Conservation (phyloP, 768 basidiomycete genomes). For the Podaxis sp. region DNA sequence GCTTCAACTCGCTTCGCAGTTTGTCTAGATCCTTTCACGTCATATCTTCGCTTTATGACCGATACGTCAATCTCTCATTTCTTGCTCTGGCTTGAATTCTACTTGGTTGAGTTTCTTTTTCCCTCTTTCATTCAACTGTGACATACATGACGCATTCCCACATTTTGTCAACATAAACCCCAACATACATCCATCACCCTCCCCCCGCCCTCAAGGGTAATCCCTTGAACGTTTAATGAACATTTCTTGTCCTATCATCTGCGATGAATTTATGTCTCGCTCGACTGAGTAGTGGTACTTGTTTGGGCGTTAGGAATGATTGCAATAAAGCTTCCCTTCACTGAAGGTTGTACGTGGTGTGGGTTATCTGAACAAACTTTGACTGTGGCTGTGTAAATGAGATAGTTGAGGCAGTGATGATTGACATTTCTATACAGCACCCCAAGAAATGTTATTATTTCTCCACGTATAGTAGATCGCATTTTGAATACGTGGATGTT, state of each 20-base stretch:
- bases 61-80: not conserved
- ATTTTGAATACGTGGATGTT: too few relatives aligned
- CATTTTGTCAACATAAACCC: not conserved
- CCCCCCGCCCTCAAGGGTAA: not conserved
- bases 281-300: not conserved
- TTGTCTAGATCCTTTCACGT: not conserved
- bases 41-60: not conserved
- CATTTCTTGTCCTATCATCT: not conserved
- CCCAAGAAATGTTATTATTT: too few relatives aligned
- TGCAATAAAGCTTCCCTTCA: not conserved
- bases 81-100: not conserved
- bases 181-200: not conserved
- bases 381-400: too few relatives aligned
- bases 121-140: not conserved
- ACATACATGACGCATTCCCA: not conserved
- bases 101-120: not conserved
- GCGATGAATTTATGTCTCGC: not conserved
- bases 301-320: not conserved
- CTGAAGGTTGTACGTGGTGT: not conserved
- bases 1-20: conserved; percentile 9
- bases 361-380: too few relatives aligned
- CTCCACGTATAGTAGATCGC: too few relatives aligned
- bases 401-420: too few relatives aligned
- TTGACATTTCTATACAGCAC: too few relatives aligned
- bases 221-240: not conserved